These are phyloP conservation scores for Trichoderma cornu-damae DNA, from an alignment of 2,329 filamentous ascomycete genomes.

Conservation along the genomic window DNA sequence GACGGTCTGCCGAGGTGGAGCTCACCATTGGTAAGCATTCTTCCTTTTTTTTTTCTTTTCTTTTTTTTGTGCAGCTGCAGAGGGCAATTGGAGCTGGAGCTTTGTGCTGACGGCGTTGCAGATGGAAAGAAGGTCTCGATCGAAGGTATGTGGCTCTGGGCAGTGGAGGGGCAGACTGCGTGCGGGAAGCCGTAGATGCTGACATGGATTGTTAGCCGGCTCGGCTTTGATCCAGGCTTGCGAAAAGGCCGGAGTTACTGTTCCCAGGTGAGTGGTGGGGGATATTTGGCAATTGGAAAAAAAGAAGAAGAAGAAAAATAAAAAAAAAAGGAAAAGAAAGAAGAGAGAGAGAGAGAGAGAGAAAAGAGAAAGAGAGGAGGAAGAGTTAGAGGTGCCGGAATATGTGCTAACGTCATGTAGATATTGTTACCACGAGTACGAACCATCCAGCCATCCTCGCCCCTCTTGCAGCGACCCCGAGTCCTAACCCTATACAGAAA, in stretches of 20 bases:
- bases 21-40: constrained; percentile 78
- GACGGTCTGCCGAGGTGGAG: constrained; percentile 86
- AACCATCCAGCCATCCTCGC: constrained; percentile 24
- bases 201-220: constrained; percentile 61
- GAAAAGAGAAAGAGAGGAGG: no score
- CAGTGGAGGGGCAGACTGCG: constrained; percentile 20
- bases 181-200: constrained; percentile 27
- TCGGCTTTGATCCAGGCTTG: constrained; percentile 98
- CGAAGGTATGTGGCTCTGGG: constrained; percentile 64
- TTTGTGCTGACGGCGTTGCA: constrained; percentile 38
- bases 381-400: no score
- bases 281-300: neutral
- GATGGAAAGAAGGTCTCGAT: constrained; percentile 98
- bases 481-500: constrained; percentile 58
- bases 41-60: no score
- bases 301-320: neutral
- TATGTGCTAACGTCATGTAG: constrained; percentile 43
- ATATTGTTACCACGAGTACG: constrained; percentile 98
- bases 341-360: no score
- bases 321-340: neutral
- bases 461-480: constrained; percentile 22
- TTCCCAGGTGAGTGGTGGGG: constrained; percentile 65
- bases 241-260: constrained; percentile 88
- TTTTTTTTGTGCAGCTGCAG: constrained; percentile 18
- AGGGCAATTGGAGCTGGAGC: constrained; percentile 29